Percentiles rank a stretch among this genome's conserved stretches.
phyloP scores from a whole-genome alignment of 1,284 basidiomycete species.

The Mycosarcoma maydis region DNA sequence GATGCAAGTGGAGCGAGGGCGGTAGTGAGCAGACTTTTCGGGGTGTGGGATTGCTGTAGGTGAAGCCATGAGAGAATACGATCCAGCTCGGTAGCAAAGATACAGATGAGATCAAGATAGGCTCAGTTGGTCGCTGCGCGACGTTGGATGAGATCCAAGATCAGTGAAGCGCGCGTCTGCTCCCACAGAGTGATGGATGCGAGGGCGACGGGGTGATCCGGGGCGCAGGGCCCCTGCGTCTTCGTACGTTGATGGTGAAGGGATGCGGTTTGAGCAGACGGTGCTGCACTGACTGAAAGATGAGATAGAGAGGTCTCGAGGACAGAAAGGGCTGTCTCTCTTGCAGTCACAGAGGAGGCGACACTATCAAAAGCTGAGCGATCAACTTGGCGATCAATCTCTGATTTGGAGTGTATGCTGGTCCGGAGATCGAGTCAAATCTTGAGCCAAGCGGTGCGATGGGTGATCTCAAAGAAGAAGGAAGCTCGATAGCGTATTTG shows the following conservation, averaged over 20 bases:
- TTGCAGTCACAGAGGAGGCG: too few relatives aligned
- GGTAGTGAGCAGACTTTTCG: constrained; percentile 55
- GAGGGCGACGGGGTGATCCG: constrained; percentile 31
- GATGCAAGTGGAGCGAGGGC: constrained; percentile 14
- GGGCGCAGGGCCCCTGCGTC: constrained; percentile 49
- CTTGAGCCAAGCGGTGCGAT: too few relatives aligned
- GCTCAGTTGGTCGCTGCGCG: neutral
- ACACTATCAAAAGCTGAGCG: too few relatives aligned
- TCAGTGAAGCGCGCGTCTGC: neutral
- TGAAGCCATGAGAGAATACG: constrained; percentile 42
- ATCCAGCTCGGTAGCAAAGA: neutral
- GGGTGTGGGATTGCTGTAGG: constrained; percentile 53
- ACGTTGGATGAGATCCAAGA: too few relatives aligned
- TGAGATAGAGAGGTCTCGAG: neutral
- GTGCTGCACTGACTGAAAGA: constrained; percentile 18
- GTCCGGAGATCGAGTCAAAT: too few relatives aligned
- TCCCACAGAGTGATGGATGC: neutral
- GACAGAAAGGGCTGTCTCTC: too few relatives aligned
- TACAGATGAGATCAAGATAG: neutral
- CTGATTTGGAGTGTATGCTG: too few relatives aligned
- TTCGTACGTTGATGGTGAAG: constrained; percentile 17
- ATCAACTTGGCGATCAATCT: too few relatives aligned
- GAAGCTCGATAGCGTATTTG: neutral
- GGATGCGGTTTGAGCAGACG: constrained; percentile 18
- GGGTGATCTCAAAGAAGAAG: neutral